Conservation (phyloP, 441 rosid genomes). For the Biscutella auriculata region DNA sequence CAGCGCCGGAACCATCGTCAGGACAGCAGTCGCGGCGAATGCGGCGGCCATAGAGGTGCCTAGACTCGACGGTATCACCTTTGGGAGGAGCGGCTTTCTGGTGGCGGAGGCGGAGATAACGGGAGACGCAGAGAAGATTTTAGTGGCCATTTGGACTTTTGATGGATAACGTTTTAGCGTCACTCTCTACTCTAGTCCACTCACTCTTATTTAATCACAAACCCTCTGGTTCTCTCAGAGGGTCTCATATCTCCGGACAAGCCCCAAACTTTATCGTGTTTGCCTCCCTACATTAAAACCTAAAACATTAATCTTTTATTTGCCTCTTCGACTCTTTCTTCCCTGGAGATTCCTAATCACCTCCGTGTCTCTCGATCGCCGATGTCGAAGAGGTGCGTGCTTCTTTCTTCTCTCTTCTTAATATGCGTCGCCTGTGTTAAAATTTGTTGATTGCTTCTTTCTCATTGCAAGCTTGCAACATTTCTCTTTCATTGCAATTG, state of each 20-base stretch:
- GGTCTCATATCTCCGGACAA: background rate
- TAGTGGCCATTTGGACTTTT: conserved; percentile 29
- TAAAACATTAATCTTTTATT: background rate
- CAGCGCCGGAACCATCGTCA: conserved; percentile 40
- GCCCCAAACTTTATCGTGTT: background rate
- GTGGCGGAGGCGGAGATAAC: conserved; percentile 36
- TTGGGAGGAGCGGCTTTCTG: conserved; percentile 18
- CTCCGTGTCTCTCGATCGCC: background rate
- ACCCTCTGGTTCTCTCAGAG: background rate
- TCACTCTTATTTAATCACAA: background rate
- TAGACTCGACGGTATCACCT: conserved; percentile 9
- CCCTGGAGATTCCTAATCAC: background rate
- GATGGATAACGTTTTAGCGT: conserved; percentile 6
- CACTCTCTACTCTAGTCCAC: background rate
- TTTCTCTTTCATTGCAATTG: background rate
- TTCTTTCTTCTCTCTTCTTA: background rate
- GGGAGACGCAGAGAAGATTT: conserved; percentile 37
- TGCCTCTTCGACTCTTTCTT: background rate
- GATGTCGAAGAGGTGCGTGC: conserved; percentile 22
- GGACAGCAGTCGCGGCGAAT: conserved; percentile 41
- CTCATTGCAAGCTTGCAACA: background rate
- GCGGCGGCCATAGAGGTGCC: conserved; percentile 32
- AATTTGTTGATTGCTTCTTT: no score
- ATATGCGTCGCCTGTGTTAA: background rate
- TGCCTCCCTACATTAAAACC: background rate